Base-by-base conservation (phyloP, 306 rosid species). In the Betula pendula region DNA sequence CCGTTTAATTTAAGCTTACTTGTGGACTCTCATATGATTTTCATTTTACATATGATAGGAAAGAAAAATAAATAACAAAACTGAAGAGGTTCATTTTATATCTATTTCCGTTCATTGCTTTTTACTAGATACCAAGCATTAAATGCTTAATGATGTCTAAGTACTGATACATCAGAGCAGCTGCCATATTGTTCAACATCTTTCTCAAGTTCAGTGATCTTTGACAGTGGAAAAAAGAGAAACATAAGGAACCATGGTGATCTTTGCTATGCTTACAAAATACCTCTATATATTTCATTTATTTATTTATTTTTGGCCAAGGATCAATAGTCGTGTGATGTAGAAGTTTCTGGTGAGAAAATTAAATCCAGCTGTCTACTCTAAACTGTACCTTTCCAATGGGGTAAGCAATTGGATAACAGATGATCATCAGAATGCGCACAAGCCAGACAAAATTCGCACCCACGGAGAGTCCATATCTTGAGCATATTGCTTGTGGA, bases 401-500 rank as follows among this genome's bases (percentile, higher is more conserved):
- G 47, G 98, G 98, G 75, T 72, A 93, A 0, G 98, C 87, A 79
- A 93, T 85, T 6, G 98, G 98, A 83, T 83, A 93, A 71, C 93
- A 91, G 8, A 93, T 83, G 53, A 88, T 70, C 98, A 93, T 93
- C 75, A 93, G 73, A 63, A 88, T 66, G 16, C 92, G 92, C 44
- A 93, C 98, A 77, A 93, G 90, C 85, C 97, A 86, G 29, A 93
- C 84, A 58, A 93, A 93, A 73, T 80, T 93, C 17, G 98, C 87
- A 75, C 95, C 95, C 70, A 93, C 95, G 27, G 86, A 76, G 12
- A 93, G 92, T 20, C 97, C 93, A 56, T 88, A 91, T 84, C 90
- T 85, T 66, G 98, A 81, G 87, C 95, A 93, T 80, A 93, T 85
- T 71, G 98, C 96, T 89, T 93, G 98, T 27, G 98, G 98, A 71